Percentiles rank a stretch among this genome's conserved stretches.
Conservation (phyloP, 2,329 filamentous ascomycete species). For the Phaeosphaeriaceae sp. region DNA sequence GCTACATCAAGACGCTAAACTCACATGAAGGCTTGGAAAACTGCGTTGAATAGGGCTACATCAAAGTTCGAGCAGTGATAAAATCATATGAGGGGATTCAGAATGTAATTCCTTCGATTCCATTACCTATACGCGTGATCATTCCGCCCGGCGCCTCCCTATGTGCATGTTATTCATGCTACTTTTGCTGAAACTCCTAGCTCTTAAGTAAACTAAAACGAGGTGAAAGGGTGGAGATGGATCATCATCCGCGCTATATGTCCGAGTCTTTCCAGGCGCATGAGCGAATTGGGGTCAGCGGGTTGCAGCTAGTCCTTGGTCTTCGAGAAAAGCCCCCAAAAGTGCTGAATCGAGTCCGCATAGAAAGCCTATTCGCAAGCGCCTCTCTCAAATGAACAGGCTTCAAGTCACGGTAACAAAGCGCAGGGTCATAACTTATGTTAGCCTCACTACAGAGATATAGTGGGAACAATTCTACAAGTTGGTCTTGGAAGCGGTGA, state of each 20-base stretch:
- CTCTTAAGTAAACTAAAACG: slow-evolving; percentile 6
- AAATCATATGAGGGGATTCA: not conserved
- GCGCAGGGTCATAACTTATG: not conserved
- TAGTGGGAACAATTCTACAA: slow-evolving; percentile 27
- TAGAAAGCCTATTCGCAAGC: too few species aligned
- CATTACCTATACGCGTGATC: slow-evolving; percentile 11
- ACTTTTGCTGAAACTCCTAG: slow-evolving; percentile 13
- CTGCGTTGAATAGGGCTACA: not conserved
- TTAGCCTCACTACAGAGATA: not conserved
- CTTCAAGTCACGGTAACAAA: not conserved
- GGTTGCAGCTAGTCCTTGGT: not conserved
- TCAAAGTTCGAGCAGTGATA: not conserved
- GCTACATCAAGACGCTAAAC: too few species aligned
- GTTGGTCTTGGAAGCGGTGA: slow-evolving; percentile 56
- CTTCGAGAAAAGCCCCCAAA: not conserved
- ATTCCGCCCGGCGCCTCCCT: slow-evolving; percentile 5
- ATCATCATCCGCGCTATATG: not conserved
- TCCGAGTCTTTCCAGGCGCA: not conserved
- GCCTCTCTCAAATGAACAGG: not conserved
- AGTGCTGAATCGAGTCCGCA: too few species aligned
- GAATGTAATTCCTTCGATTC: not conserved
- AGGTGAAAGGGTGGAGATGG: slow-evolving; percentile 2
- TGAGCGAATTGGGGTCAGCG: not conserved
- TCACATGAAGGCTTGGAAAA: too few species aligned
- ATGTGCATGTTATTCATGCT: slow-evolving; percentile 7